Conservation (phyloP, 257 asterid genomes). For the Nicotiana attenuata region DNA sequence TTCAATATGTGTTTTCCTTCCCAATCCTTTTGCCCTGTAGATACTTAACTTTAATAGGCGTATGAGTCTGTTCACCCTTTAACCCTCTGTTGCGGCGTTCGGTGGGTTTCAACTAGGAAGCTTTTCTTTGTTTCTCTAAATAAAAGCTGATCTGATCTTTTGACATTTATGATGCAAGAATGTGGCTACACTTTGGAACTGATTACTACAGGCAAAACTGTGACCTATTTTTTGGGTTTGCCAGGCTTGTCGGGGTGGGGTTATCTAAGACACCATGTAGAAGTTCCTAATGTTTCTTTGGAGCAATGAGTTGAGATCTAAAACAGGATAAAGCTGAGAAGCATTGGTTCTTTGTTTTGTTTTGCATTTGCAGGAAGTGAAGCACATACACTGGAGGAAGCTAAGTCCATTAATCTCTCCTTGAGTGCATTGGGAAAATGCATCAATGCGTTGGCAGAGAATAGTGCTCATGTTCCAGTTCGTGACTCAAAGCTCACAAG, state of each 20-base stretch:
- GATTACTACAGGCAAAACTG: neutral
- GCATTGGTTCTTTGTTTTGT: neutral
- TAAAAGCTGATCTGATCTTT: neutral
- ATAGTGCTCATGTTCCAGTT: conserved; percentile 83
- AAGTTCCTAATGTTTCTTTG: neutral
- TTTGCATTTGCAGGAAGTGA: conserved; percentile 61
- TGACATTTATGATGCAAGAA: neutral
- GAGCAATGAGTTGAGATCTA: neutral
- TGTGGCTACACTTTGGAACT: neutral
- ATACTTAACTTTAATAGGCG: neutral
- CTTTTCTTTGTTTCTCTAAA: neutral
- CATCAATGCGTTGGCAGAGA: conserved; percentile 92
- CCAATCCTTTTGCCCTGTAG: neutral
- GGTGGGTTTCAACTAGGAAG: neutral
- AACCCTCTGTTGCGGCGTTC: neutral
- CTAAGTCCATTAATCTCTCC: conserved; percentile 86
- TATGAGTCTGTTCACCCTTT: neutral
- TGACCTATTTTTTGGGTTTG: neutral
- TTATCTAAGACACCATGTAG: neutral
- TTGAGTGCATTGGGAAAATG: conserved; percentile 89
- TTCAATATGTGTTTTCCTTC: neutral
- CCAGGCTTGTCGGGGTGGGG: neutral
- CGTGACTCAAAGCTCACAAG: conserved; percentile 94
- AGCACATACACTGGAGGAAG: conserved; percentile 77
- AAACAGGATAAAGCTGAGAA: neutral